phyloP scores from a whole-genome alignment of 305 asterid species.

The Ilex paraguariensis region DNA sequence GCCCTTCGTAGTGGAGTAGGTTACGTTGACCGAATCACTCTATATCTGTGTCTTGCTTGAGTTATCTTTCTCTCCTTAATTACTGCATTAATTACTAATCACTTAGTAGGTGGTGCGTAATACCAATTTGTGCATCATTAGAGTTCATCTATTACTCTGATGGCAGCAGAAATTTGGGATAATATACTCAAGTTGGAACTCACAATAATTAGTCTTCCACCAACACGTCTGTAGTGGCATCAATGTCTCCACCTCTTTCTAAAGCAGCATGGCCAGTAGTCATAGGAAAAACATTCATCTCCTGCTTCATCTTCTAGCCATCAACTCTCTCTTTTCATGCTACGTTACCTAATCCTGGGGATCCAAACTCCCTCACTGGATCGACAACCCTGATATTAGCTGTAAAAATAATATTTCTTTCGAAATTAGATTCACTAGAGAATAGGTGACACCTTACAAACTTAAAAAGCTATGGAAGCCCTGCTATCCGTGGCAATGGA shows the following conservation, averaged over 20 bases:
- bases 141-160: no score
- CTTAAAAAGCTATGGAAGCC: conserved; percentile 48
- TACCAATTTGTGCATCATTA: no score
- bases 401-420: conserved; percentile 29
- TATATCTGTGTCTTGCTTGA: no score
- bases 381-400: conserved; percentile 78
- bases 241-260: conserved; percentile 94
- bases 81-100: no score
- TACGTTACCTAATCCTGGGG: conserved; percentile 90
- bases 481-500: conserved; percentile 75
- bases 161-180: no score
- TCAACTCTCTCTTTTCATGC: conserved; percentile 99
- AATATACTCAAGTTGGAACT: conserved; percentile 23
- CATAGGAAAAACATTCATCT: conserved; percentile 76
- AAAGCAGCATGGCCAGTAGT: conserved; percentile 90
- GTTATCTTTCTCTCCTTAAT: no score
- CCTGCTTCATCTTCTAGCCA: conserved; percentile 99
- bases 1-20: no score
- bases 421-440: conserved; percentile 10
- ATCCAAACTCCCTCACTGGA: conserved; percentile 92
- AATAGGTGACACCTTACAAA: not conserved
- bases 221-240: conserved; percentile 83
- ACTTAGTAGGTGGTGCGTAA: no score
- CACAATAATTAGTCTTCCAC: conserved; percentile 85
- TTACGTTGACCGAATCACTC: no score